Evolutionary conservation across 495 filamentous ascomycete species (phyloP).

Genomic region (Xylaria cubensis): DNA sequence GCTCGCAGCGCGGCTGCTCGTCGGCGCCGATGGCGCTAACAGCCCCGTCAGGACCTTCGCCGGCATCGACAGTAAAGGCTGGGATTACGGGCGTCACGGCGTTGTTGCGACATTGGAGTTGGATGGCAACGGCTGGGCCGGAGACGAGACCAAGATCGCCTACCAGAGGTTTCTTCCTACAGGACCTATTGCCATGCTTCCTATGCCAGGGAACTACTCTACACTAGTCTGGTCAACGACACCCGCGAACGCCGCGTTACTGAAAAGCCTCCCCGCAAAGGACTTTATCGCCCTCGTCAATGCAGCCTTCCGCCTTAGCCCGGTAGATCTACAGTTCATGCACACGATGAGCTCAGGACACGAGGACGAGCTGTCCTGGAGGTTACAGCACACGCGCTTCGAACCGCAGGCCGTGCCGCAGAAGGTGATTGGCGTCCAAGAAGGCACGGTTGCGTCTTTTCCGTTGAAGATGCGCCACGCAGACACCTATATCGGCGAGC

Average conservation of each 20-base stretch:
- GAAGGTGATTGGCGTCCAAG: conserved; percentile 70
- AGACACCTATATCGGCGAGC: conserved; percentile 86
- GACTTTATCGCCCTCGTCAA: conserved; percentile 91
- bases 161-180: conserved; percentile 96
- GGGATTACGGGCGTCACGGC: conserved; percentile 92
- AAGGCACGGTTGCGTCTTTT: conserved; percentile 84
- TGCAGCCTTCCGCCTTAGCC: conserved; percentile 84
- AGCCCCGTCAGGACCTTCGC: conserved; percentile 92
- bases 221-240: conserved; percentile 95
- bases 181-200: conserved; percentile 88
- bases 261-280: conserved; percentile 73
- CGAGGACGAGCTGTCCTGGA: conserved; percentile 80
- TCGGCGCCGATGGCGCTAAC: conserved; percentile 94
- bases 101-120: conserved; percentile 88
- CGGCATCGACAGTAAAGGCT: conserved; percentile 81
- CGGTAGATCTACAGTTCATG: conserved; percentile 84
- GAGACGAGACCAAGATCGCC: conserved; percentile 69
- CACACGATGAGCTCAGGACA: conserved; percentile 66
- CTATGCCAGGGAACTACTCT: conserved; percentile 79
- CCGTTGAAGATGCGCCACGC: conserved; percentile 91
- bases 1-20: conserved; percentile 80
- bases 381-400: conserved; percentile 69
- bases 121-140: conserved; percentile 58
- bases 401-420: conserved; percentile 54
- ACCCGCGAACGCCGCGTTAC: conserved; percentile 72